A percentile compares a stretch with the other conserved stretches of the same genome.
phyloP scores from a whole-genome alignment of 371 early-diverging fungal species.

The Entomophthora muscae region DNA sequence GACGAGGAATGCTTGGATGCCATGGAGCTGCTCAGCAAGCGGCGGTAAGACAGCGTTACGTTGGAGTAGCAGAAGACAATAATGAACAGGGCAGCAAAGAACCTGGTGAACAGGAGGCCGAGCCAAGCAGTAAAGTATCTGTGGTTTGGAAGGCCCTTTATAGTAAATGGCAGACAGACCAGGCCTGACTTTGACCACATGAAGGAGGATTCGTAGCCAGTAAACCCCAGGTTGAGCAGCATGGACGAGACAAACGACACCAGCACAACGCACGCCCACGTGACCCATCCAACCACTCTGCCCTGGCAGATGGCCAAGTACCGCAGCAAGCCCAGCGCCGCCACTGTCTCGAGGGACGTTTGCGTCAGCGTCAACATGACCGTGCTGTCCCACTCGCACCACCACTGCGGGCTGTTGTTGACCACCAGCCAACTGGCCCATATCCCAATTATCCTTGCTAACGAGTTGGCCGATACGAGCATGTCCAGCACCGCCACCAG shows the following conservation, averaged over 20 bases:
- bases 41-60: neutral
- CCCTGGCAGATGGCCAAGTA: conserved; percentile 1
- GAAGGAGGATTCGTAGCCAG: neutral
- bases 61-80: conserved; percentile 5
- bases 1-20: neutral
- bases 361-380: neutral
- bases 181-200: conserved; percentile 3
- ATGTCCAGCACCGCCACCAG: neutral
- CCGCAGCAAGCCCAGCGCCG: conserved; percentile 1
- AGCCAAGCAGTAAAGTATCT: conserved; percentile 3
- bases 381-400: conserved; percentile 1
- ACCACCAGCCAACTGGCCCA: neutral
- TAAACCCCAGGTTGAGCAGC: neutral
- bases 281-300: neutral
- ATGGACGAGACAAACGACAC: neutral
- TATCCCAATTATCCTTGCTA: neutral
- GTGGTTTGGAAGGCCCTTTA: neutral
- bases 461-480: neutral
- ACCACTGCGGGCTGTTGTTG: neutral
- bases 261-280: neutral
- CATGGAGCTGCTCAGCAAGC: no score
- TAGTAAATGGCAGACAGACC: neutral
- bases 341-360: conserved; percentile 2
- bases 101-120: neutral
- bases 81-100: neutral